phyloP scores from a whole-genome alignment of 202 grass and related monocot species.

The Hordeum pubiflorum region DNA sequence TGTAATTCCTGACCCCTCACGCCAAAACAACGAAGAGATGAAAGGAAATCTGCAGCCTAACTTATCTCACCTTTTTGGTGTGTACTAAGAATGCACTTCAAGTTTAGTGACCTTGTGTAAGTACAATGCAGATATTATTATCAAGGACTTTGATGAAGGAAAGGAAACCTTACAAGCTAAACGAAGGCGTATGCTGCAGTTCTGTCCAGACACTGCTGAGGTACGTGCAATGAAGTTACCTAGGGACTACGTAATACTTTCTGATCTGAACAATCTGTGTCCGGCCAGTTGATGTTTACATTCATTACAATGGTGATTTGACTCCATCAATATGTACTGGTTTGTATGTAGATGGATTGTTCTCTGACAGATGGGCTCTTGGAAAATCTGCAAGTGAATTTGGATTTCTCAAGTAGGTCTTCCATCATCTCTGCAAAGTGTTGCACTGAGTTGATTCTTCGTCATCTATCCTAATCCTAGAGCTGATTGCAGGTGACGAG shows the following conservation, averaged over 20 bases:
- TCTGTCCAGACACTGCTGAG: constrained; percentile 63
- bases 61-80: neutral
- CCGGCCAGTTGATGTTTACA: neutral
- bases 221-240: constrained; percentile 19
- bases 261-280: neutral
- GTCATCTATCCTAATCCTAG: constrained; percentile 31
- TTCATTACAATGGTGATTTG: constrained; percentile 1
- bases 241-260: neutral
- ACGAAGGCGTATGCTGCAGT: constrained; percentile 83
- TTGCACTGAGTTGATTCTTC: neutral
- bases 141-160: constrained; percentile 57
- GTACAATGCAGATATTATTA: constrained; percentile 36
- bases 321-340: neutral
- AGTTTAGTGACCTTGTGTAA: constrained; percentile 11
- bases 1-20: neutral
- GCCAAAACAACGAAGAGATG: neutral
- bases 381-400: constrained; percentile 47
- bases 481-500: constrained; percentile 42
- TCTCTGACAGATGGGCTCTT: constrained; percentile 51
- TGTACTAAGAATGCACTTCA: neutral
- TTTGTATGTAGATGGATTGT: constrained; percentile 45
- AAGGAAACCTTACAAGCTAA: constrained; percentile 79
- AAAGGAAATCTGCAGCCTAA: neutral
- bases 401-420: constrained; percentile 53
- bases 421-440: neutral